Percentiles rank a stretch among this genome's conserved stretches.
Conservation (phyloP, 2,329 filamentous ascomycete genomes). For the Escovopsis weberi region DNA sequence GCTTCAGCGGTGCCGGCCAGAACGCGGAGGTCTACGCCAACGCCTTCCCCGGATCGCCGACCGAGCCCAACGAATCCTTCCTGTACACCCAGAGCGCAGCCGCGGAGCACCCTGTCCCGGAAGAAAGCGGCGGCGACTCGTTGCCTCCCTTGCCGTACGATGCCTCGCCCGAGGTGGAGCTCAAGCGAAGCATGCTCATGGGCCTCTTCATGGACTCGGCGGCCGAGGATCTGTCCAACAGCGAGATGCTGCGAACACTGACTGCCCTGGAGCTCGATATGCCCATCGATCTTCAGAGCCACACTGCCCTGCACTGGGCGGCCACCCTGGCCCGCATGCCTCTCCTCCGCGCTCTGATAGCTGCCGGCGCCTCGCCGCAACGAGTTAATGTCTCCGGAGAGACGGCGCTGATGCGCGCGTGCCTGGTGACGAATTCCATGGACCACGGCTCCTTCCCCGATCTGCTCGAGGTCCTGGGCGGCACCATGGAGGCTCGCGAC, state of each 20-base stretch:
- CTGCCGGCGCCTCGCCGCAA: constrained; percentile 73
- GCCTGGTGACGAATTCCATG: constrained; percentile 85
- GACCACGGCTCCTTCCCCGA: constrained; percentile 85
- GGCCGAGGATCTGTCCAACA: constrained; percentile 54
- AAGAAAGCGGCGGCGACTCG: constrained; percentile 43
- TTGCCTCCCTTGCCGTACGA: constrained; percentile 53
- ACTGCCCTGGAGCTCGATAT: constrained; percentile 75
- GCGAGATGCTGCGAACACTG: constrained; percentile 63
- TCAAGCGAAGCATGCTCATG: constrained; percentile 70
- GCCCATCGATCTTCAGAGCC: constrained; percentile 75
- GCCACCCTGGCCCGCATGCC: constrained; percentile 79
- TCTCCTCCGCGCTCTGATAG: constrained; percentile 66
- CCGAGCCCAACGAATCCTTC: constrained; percentile 69
- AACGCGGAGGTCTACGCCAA: constrained; percentile 29
- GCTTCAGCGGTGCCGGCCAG: constrained; percentile 39
- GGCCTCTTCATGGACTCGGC: constrained; percentile 66
- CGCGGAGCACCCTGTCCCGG: constrained; percentile 26
- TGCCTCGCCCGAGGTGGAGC: constrained; percentile 50
- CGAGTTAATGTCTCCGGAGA: constrained; percentile 82
- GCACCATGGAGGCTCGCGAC: constrained; percentile 83
- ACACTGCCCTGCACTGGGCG: constrained; percentile 93
- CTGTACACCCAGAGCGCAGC: constrained; percentile 40
- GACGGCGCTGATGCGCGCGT: constrained; percentile 84
- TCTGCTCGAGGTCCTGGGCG: constrained; percentile 72
- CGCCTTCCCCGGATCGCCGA: constrained; percentile 56